Evolutionary conservation across 768 basidiomycete species (phyloP), one percentile per base, ranked within the genome.

Genomic region (Porphyrellus cyaneotinctus): DNA sequence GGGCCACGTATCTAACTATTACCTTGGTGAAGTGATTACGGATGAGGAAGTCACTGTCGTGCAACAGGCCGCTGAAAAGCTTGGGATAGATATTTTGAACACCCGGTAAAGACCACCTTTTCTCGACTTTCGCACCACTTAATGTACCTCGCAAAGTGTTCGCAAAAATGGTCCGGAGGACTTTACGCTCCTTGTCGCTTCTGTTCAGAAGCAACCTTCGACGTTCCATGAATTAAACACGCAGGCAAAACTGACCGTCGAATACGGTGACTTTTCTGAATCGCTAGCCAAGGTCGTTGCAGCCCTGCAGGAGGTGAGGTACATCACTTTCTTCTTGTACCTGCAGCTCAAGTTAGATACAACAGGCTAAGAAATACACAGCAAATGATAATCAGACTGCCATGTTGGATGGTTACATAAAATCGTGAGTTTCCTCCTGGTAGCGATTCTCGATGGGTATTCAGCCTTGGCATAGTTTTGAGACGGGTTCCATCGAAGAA

Each of bases 1-100:
- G 20, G 91, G 91, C 1, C 89, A 93, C 53, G 65, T 90, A 47
- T 88, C 85, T 28, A 90, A 91, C 65, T 95, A 94, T 68, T 95
- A 95, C 64, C 81, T 85, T 24, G 90, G 89, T 1, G 78, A 87
- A 54, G 65, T 78, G 11, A 81, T 87, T 20, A 76, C 78, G n/a
- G 87, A 91, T 54, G 81, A 82, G 0, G 92, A 93, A 64, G 89
- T 92, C 7, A 81, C 83, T 22, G 77, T 78, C 1, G 79, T 94
- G 22, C 91, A 93, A 66, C 74, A 73, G 9, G 83, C 83, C 1
- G 85, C 88, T 3, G 92, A 94, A 69, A 81, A 81, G 54, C 74
- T 87, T 26, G 81, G 77, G n/a, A 66, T 94, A 44, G 86, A 89
- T 56, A 78, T 90, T 11, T 66, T 92, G 53, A 93, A 93, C 65